A percentile compares a stretch with the other conserved stretches of the same genome.
Evolutionary conservation across 805 yeast genomes (phyloP).

Genomic region (Nakazawaea anatomiae): DNA sequence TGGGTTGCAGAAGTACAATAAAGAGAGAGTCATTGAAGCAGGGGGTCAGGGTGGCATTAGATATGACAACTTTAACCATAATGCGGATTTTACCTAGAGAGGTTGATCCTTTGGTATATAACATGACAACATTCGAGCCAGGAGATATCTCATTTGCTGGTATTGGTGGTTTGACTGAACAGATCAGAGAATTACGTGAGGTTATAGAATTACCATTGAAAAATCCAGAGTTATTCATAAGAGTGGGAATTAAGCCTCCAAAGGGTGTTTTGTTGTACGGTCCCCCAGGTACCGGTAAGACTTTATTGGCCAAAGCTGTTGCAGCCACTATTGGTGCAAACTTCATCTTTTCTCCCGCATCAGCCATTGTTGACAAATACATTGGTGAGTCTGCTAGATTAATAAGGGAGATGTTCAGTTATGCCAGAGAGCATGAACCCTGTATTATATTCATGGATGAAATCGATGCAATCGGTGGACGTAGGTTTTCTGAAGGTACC

Average conservation of each 20-base stretch:
- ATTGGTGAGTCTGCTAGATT: slow-evolving; percentile 97
- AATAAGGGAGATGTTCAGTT: slow-evolving; percentile 96
- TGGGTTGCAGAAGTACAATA: slow-evolving; percentile 92
- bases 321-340: slow-evolving; percentile 99
- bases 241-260: slow-evolving; percentile 98
- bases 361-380: slow-evolving; percentile 96
- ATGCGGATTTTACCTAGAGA: slow-evolving; percentile 97
- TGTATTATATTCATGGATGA: slow-evolving; percentile 98
- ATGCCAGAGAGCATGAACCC: slow-evolving; percentile 97
- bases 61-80: slow-evolving; percentile 95
- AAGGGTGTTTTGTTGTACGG: slow-evolving; percentile 96
- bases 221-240: slow-evolving; percentile 90
- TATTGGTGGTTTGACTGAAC: slow-evolving; percentile 94
- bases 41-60: slow-evolving; percentile 94
- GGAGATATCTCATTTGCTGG: slow-evolving; percentile 93
- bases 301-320: slow-evolving; percentile 92
- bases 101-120: slow-evolving; percentile 96
- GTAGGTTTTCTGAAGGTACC: slow-evolving; percentile 96
- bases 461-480: slow-evolving; percentile 97
- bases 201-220: slow-evolving; percentile 95
- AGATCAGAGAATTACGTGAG: slow-evolving; percentile 93
- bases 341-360: slow-evolving; percentile 96
- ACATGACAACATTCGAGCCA: slow-evolving; percentile 98
- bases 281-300: slow-evolving; percentile 98
- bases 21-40: slow-evolving; percentile 77